These are phyloP conservation scores for Diaporthe humulicola DNA, from an alignment of 2,329 filamentous ascomycete genomes.

Conservation along the genomic window DNA sequence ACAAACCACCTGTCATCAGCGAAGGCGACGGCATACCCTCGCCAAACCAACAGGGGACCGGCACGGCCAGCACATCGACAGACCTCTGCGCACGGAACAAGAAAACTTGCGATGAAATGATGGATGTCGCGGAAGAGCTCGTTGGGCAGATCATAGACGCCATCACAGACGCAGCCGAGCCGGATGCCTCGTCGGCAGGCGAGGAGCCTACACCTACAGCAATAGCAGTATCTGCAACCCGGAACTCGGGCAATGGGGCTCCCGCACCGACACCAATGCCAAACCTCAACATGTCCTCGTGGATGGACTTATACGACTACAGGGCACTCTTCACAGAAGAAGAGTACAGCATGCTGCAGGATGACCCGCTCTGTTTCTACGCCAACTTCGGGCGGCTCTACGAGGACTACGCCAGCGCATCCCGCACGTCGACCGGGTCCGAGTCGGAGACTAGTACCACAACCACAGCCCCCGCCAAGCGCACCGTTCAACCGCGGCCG, in stretches of 20 bases:
- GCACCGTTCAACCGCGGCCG: neutral
- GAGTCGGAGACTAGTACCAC: neutral
- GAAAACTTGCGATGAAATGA: neutral
- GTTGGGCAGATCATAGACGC: neutral
- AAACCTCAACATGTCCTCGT: neutral
- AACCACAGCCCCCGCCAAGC: neutral
- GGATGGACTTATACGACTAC: neutral
- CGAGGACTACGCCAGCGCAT: neutral
- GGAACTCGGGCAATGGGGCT: neutral
- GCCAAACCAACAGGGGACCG: neutral
- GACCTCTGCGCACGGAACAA: neutral
- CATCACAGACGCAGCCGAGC: too few species aligned
- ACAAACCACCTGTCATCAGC: neutral
- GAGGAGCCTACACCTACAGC: neutral
- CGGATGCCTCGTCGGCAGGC: neutral
- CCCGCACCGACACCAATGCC: neutral
- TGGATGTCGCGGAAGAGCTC: neutral
- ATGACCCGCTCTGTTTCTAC: neutral
- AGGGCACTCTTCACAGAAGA: neutral
- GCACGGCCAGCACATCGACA: neutral
- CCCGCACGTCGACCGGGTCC: neutral
- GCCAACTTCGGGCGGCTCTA: constrained; percentile 8
- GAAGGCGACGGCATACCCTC: neutral
- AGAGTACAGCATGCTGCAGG: neutral
- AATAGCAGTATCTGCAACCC: neutral